phyloP scores from a whole-genome alignment of 495 filamentous ascomycete genomes.

The Hyaloscypha variabilis region DNA sequence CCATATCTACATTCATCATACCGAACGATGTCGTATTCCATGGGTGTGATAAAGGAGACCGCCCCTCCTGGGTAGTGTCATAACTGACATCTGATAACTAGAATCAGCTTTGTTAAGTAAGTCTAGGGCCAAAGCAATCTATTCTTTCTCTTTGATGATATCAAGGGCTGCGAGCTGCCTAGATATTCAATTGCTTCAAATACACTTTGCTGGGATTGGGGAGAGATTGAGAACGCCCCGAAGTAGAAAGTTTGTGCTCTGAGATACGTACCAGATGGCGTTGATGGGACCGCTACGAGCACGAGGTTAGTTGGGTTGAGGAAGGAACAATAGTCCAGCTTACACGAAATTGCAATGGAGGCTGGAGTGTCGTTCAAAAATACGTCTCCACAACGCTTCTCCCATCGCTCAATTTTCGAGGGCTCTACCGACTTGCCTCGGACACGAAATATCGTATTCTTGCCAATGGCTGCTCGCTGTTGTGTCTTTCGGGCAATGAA shows the following conservation, averaged over 20 bases:
- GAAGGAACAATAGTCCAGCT: not conserved
- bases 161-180: no score
- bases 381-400: not conserved
- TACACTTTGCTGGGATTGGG: no score
- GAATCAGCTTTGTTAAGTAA: no score
- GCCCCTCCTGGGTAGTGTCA: not conserved
- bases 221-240: no score
- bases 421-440: not conserved
- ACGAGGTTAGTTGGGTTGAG: not conserved
- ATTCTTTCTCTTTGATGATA: no score
- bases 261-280: no score
- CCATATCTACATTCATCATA: not conserved
- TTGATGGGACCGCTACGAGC: not conserved
- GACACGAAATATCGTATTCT: not conserved
- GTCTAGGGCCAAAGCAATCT: no score
- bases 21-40: not conserved
- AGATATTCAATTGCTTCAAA: no score
- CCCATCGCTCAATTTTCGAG: not conserved
- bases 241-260: no score
- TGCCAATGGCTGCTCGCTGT: not conserved
- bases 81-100: slow-evolving; percentile 4
- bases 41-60: not conserved
- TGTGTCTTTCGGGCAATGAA: not conserved
- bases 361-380: not conserved
- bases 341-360: not conserved